Conservation (phyloP, 164 flowering plant species). For the Chimonanthus salicifolius region DNA sequence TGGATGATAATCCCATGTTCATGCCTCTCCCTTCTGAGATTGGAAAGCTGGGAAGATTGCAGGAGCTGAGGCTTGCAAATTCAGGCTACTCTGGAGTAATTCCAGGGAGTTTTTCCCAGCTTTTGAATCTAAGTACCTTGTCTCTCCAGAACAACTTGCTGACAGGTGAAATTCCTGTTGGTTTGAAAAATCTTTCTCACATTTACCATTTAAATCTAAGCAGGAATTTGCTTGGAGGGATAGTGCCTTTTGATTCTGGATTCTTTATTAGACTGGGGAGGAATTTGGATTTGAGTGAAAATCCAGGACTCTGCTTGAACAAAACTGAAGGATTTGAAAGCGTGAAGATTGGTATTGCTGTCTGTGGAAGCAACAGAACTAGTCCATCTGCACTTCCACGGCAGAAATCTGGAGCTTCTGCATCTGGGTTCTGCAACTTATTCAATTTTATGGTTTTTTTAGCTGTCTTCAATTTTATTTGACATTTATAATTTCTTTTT, state of each 20-base stretch:
- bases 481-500: not conserved
- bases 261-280: constrained; percentile 62
- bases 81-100: constrained; percentile 64
- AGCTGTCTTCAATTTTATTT: not conserved
- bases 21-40: constrained; percentile 46
- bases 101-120: constrained; percentile 43
- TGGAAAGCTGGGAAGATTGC: constrained; percentile 49
- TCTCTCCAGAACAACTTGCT: constrained; percentile 66
- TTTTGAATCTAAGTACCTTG: constrained; percentile 54
- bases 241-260: constrained; percentile 57
- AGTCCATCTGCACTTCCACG: constrained; percentile 29
- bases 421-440: constrained; percentile 13
- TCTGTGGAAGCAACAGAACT: constrained; percentile 37
- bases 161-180: constrained; percentile 58
- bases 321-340: constrained; percentile 33
- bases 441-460: constrained; percentile 6
- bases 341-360: constrained; percentile 37
- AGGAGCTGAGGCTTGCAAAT: constrained; percentile 75
- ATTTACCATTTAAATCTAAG: constrained; percentile 81
- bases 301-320: constrained; percentile 58
- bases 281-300: constrained; percentile 38
- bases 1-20: constrained; percentile 81
- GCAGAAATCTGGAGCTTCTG: constrained; percentile 44
- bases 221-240: constrained; percentile 59
- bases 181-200: constrained; percentile 44